Percentiles rank a stretch among this genome's conserved stretches.
Evolutionary conservation across 108 stramenopile species (phyloP).

Genomic region (Fragilariopsis cylindrus): DNA sequence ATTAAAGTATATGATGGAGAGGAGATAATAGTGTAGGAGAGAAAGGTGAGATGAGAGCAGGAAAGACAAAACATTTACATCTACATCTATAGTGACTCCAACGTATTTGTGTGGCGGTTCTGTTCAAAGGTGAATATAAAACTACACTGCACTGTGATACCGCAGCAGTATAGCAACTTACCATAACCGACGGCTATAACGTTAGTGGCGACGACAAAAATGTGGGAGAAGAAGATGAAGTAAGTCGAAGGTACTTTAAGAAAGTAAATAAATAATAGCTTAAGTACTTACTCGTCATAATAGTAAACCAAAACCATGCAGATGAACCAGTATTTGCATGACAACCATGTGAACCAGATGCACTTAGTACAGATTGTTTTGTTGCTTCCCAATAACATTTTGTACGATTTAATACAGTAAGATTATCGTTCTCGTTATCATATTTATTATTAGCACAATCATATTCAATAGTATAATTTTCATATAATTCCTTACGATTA

Average conservation of each 20-base stretch:
- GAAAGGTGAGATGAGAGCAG: not conserved
- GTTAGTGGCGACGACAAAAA: not conserved
- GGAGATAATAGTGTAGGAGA: not conserved
- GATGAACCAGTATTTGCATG: not conserved
- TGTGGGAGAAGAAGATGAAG: not conserved
- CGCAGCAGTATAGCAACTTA: not conserved
- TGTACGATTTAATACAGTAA: not conserved
- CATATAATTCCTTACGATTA: not conserved
- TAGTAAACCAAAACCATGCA: conserved; percentile 13
- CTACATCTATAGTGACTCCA: not conserved
- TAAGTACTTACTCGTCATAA: conserved; percentile 1
- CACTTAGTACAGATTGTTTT: not conserved
- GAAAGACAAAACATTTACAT: not conserved
- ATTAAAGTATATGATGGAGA: not conserved
- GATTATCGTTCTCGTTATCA: not conserved
- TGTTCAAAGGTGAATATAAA: not conserved
- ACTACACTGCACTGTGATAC: too few species aligned
- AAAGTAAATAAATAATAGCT: not conserved
- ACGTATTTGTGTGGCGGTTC: too few species aligned
- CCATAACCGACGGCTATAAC: conserved; percentile 10
- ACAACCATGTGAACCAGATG: not conserved
- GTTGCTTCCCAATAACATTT: conserved; percentile 9
- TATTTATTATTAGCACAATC: not conserved
- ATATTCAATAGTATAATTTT: not conserved
- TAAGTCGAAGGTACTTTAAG: not conserved